A percentile compares a stretch with the other conserved stretches of the same genome.
phyloP scores from a whole-genome alignment of 2,329 filamentous ascomycete species.

The Phialemoniopsis sp. region DNA sequence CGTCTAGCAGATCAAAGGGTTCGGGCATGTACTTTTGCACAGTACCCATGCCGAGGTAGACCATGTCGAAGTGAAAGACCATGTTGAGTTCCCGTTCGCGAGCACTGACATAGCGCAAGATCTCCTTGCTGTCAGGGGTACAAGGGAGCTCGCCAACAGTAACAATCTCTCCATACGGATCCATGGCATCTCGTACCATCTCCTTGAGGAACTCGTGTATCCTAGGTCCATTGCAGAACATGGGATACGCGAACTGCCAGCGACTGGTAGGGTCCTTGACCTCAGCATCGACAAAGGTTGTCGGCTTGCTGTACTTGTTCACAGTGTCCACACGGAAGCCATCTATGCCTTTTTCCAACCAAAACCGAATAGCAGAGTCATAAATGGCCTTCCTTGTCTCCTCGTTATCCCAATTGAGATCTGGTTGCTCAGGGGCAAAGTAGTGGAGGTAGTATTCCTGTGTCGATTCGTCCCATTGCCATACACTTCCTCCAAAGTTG shows the following conservation, averaged over 20 bases:
- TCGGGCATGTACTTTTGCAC: conserved; percentile 49
- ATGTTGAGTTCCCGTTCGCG: conserved; percentile 59
- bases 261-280: conserved; percentile 38
- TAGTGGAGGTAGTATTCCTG: conserved; percentile 74
- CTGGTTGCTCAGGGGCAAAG: conserved; percentile 76
- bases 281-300: too few species aligned
- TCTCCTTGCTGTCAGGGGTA: conserved; percentile 52
- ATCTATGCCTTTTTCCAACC: conserved; percentile 69
- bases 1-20: conserved; percentile 39
- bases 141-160: conserved; percentile 67
- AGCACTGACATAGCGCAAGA: conserved; percentile 56
- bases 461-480: conserved; percentile 70
- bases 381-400: conserved; percentile 67
- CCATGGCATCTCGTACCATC: conserved; percentile 56
- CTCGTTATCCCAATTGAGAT: conserved; percentile 77
- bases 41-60: conserved; percentile 53
- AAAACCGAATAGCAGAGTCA: conserved; percentile 69
- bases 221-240: conserved; percentile 64
- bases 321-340: conserved; percentile 75
- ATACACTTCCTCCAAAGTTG: conserved; percentile 58
- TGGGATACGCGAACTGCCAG: conserved; percentile 48
- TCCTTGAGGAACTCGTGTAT: conserved; percentile 66
- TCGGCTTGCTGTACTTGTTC: conserved; percentile 69
- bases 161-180: conserved; percentile 58
- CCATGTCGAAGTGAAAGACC: conserved; percentile 66